Evolutionary conservation across 1,284 basidiomycete species (phyloP).

Genomic region (Hymenochaete sp.): DNA sequence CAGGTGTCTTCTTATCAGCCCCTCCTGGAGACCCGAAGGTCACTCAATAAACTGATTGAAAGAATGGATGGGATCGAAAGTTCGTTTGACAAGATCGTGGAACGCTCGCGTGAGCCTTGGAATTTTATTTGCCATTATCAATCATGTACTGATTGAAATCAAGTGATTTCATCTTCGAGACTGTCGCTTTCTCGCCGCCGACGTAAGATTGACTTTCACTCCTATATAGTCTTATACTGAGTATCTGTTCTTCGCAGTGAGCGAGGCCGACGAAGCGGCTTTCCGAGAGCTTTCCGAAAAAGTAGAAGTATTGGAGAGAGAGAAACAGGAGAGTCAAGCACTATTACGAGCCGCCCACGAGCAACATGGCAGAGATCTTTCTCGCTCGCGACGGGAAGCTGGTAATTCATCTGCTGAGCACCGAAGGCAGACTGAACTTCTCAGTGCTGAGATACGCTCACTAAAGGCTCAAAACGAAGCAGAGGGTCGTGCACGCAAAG

Average conservation of each 20-base stretch:
- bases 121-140: not conserved
- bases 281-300: constrained; percentile 60
- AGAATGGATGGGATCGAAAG: constrained; percentile 72
- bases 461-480: constrained; percentile 54
- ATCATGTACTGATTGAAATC: not conserved
- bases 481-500: constrained; percentile 47
- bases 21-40: constrained; percentile 50
- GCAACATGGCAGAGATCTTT: constrained; percentile 47
- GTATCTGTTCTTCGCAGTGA: constrained; percentile 33
- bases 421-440: no score
- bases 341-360: constrained; percentile 46
- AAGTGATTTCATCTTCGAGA: constrained; percentile 67
- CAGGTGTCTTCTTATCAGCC: constrained; percentile 30
- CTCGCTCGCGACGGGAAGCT: constrained; percentile 39
- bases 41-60: constrained; percentile 56
- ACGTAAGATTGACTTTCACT: constrained; percentile 37
- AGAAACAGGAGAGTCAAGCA: constrained; percentile 45
- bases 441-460: constrained; percentile 57
- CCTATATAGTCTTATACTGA: not conserved
- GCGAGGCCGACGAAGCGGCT: constrained; percentile 61
- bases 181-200: constrained; percentile 56
- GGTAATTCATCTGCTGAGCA: constrained; percentile 32
- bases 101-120: constrained; percentile 58
- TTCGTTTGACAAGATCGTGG: constrained; percentile 73
- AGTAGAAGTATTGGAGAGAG: constrained; percentile 46